Evolutionary conservation across 495 filamentous ascomycete species (phyloP), one percentile per base, ranked within the genome.

Genomic region (Talaromyces wortmannii): DNA sequence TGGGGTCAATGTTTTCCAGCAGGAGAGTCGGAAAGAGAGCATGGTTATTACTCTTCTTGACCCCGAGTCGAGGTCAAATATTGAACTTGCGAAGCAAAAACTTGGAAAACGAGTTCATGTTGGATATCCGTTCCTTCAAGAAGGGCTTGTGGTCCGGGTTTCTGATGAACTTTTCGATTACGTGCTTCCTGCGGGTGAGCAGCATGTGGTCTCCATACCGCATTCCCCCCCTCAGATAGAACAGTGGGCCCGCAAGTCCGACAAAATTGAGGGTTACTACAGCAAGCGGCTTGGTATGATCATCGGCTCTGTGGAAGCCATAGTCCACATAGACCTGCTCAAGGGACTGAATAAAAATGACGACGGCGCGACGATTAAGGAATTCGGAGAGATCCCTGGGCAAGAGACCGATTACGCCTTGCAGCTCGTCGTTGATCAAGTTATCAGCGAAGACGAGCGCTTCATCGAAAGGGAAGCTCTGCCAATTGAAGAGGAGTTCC

Each of bases 81-180:
- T 85, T 36, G 84, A 87, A 59, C 65, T 78, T 46, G 91, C 92
- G 4, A 90, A 90, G 63, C 66, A 72, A 57, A 91, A 89, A 59
- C 79, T 99, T 48, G 92, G 91, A 45, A 78, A 90, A 63, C 85
- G 83, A 64, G 90, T 95, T 51, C 88, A 91, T 67, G 89, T 97
- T 57, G 95, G 95, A 52, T 99, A 95, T 67, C 95, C 95, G 6
- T 97, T 95, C 70, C 69, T 99, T 58, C 89, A 95, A 61, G 95
- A 99, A 75, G 95, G 88, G 46, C 91, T 90, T 64, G 87, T 97
- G 18, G 77, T 87, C 50, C 82, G 83, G 33, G 88, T 99, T 4
- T 95, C 91, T 1, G 95, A 99, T 63, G 92, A 97, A 67, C 75
- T 97, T 11, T 97, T 97, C 64, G 84, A 90, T 61, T 99, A 97